Evolutionary conservation across 495 filamentous ascomycete species (phyloP).

Genomic region (Pseudoneurospora amorphoporcata): DNA sequence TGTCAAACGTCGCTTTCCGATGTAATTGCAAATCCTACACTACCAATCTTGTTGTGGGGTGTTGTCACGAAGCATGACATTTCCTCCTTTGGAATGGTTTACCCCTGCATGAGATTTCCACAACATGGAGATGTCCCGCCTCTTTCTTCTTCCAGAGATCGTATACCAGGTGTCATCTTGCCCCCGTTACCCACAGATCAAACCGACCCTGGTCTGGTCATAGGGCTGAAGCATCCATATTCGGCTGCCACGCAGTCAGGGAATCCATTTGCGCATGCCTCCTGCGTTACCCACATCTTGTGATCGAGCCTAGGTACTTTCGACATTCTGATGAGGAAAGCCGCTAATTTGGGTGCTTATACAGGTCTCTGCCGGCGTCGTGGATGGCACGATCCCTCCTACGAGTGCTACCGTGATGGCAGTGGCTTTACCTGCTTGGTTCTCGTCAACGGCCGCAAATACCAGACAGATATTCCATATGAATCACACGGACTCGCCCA

Average conservation of each 20-base stretch:
- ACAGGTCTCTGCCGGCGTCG: slow-evolving; percentile 93
- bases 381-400: slow-evolving; percentile 87
- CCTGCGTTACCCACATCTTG: background rate
- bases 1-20: background rate
- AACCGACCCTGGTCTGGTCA: slow-evolving; percentile 3
- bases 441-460: slow-evolving; percentile 92
- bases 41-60: slow-evolving; percentile 15
- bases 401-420: slow-evolving; percentile 64
- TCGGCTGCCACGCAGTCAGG: slow-evolving; percentile 35
- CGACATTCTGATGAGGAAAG: background rate
- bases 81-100: slow-evolving; percentile 12
- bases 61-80: slow-evolving; percentile 16
- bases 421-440: slow-evolving; percentile 83
- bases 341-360: slow-evolving; percentile 34
- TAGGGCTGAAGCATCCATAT: slow-evolving; percentile 31
- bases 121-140: slow-evolving; percentile 12
- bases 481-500: slow-evolving; percentile 72
- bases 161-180: slow-evolving; percentile 8
- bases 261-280: slow-evolving; percentile 3
- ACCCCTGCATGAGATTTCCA: slow-evolving; percentile 19
- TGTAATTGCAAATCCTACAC: slow-evolving; percentile 5
- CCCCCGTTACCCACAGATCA: slow-evolving; percentile 11
- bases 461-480: slow-evolving; percentile 82
- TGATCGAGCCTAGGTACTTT: background rate
- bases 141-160: slow-evolving; percentile 16